Percentiles rank a stretch among this genome's conserved stretches.
phyloP scores from a whole-genome alignment of 257 asterid species.

The Plantago major region DNA sequence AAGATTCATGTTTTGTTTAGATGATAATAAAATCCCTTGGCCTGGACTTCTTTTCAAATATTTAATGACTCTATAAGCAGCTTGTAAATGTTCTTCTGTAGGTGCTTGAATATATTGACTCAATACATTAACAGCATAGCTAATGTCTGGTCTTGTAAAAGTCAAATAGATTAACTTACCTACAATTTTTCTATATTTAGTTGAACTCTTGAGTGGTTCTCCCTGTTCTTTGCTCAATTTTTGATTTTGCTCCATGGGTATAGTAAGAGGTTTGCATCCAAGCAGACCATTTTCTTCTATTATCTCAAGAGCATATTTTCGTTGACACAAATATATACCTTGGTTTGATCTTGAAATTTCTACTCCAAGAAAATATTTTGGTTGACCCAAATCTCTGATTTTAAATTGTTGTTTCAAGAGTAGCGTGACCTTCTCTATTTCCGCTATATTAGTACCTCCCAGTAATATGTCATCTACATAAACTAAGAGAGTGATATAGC shows the following conservation, averaged over 20 bases:
- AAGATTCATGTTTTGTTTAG: background rate
- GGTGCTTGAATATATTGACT: background rate
- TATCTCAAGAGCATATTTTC: background rate
- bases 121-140: background rate
- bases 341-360: slow-evolving; percentile 7
- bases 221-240: background rate
- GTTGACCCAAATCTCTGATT: background rate
- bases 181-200: background rate
- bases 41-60: background rate
- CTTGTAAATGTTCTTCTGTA: background rate
- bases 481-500: background rate
- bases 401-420: background rate
- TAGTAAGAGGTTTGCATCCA: background rate
- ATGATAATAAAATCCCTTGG: background rate
- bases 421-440: background rate
- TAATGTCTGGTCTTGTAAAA: background rate
- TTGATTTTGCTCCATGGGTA: background rate
- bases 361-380: background rate
- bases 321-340: background rate
- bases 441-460: background rate
- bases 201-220: background rate
- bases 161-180: background rate
- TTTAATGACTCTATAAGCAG: background rate
- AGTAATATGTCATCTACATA: background rate
- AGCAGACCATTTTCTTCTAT: background rate